Base-by-base conservation (phyloP, 2,329 filamentous ascomycete species). In the Stagonosporopsis cucurbitacearum region DNA sequence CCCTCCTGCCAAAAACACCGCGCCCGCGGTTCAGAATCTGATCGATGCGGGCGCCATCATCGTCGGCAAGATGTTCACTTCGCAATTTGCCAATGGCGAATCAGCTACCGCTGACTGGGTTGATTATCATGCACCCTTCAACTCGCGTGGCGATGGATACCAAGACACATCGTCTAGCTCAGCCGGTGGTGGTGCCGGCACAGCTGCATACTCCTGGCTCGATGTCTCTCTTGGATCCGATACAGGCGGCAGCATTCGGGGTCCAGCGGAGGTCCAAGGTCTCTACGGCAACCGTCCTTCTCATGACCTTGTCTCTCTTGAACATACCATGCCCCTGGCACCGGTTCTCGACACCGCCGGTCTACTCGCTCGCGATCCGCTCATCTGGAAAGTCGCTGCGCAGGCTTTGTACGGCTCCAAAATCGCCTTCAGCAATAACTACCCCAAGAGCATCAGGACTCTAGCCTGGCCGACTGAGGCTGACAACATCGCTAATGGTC, bases 21-120 rank as follows among this genome's bases (percentile, higher is more conserved):
- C 83, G 0, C 66, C 79, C 0, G 77, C 82, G 1, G 79, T 86
- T 0, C 81, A 85, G 46, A 76, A 78, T 2, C 71, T 91, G 0
- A 78, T 89, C 3, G 81, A 86, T 49, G 79, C 84, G 2, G 88
- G 88, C 0, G 87, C 84, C 0, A 75, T 80, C 15, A 68, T 80
- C 17, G 73, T 80, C 1, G 79, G 79, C 6, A 80, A 80, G 63
- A 79, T 78, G 76, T 74, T 78, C 50, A 79, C 77, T 0, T 75
- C 71, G 13, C 78, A 79, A 36, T 80, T 80, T 46, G 78, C 78
- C 0, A 79, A 79, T 20, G 77, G 77, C 3, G 78, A 78, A 41
- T 66, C 63, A 1, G 79, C 82, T 0, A 85, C 82, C 0, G 79
- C 78, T 0, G 82, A 86, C 50, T 82, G 79, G 79, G 57, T 80